Evolutionary conservation across 2,329 filamentous ascomycete genomes (phyloP), one percentile per base, ranked within the genome.

Genomic region (Ascochyta rabiei): DNA sequence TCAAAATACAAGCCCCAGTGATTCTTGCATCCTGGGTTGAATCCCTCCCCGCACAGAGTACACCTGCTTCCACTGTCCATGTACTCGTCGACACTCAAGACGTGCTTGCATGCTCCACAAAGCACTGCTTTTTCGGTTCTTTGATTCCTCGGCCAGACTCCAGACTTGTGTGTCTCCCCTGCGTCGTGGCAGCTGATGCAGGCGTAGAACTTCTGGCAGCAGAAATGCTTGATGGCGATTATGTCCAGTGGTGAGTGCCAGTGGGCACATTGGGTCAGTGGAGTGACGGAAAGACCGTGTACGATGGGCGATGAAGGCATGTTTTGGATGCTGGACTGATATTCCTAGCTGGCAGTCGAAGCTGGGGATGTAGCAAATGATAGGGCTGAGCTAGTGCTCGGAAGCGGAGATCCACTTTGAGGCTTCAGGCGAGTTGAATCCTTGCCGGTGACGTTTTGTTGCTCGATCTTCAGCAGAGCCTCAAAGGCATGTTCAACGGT

Each of bases 1-100:
- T 70, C 69, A 61, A 74, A 75, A 49, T 75, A 74, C 51, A 73
- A 15, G 3, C 52, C 50, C 72, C 72, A 75, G 52, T 75, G 72
- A 4, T 56, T 62, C 44, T 68, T 74, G 45, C 72, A 75, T 13
- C 68, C 68, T 6, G 71, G 70, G 57, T 75, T 75, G 45, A 73
- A 75, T n/a, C 57, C 62, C 24, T 55, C 57, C 0, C 58, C 60
- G 48, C 72, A 75, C 8, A 31, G 42, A 1, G 61, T 63, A 60
- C 71, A 74, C 8, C 39, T 44, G 39, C 68, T 69, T 3, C 67
- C 68, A 42, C 66, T 60, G n/a, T 40, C 45, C 62, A 75, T 60
- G 21, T 75, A 75, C 53, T 73, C 70, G 0, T 61, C 46, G 4
- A 74, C 46, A 7, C 53, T 69, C 53, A 70, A 38, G 3, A 72